These are phyloP conservation scores for Phytopythium chamaehyphon DNA, from an alignment of 352 stramenopile genomes.

Conservation along the genomic window DNA sequence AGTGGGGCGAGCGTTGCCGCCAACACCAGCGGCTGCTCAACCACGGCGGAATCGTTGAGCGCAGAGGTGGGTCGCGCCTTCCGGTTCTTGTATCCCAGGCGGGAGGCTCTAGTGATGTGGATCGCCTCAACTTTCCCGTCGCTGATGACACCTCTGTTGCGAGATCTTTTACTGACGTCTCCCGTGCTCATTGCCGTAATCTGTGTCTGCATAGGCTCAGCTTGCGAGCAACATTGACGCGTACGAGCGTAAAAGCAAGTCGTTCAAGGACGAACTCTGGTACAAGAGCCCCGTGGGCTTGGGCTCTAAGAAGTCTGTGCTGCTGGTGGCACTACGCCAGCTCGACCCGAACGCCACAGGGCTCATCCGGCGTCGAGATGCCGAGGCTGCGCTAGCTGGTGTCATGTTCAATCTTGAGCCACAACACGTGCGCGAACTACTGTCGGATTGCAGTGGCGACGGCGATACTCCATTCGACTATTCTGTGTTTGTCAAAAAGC, in stretches of 20 bases:
- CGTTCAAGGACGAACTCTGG: conserved; percentile 60
- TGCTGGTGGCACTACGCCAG: conserved; percentile 38
- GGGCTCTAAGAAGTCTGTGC: conserved; percentile 42
- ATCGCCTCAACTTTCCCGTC: neutral
- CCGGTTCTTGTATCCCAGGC: neutral
- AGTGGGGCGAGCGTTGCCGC: conserved; percentile 12
- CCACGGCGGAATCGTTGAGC: neutral
- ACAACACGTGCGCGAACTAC: conserved; percentile 19
- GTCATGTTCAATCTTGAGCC: conserved; percentile 35
- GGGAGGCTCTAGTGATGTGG: neutral
- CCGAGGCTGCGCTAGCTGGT: conserved; percentile 31
- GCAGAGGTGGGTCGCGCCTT: conserved; percentile 1
- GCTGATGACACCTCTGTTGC: neutral
- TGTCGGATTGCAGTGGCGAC: conserved; percentile 27
- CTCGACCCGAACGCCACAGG: conserved; percentile 31
- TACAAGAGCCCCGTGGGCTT: conserved; percentile 42
- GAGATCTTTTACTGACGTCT: neutral
- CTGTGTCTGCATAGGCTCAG: neutral
- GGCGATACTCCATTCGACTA: conserved; percentile 33
- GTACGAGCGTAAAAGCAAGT: conserved; percentile 28
- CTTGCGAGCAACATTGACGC: conserved; percentile 17
- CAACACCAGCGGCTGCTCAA: conserved; percentile 9
- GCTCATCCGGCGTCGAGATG: conserved; percentile 22
- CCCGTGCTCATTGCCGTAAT: neutral
- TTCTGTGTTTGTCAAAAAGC: conserved; percentile 34